phyloP scores from a whole-genome alignment of 305 asterid genomes.

The Vinca major region DNA sequence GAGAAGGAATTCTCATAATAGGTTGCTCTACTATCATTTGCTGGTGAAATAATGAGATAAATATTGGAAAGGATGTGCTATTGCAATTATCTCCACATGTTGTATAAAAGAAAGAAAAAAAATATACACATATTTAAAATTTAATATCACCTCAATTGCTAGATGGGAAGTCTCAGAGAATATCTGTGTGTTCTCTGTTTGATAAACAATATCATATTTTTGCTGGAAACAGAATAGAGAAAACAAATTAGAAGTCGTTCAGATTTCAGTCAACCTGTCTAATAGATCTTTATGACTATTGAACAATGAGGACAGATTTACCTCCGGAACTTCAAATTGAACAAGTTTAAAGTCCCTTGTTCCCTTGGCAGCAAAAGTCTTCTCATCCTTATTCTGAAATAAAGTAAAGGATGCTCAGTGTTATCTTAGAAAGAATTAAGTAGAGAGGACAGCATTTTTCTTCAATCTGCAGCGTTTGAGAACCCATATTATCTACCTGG shows the following conservation, averaged over 20 bases:
- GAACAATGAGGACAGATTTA: constrained; percentile 32
- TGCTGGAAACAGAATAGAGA: constrained; percentile 28
- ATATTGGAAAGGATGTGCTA: constrained; percentile 2
- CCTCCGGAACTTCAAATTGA: constrained; percentile 70
- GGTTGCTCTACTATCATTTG: not conserved
- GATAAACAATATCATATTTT: constrained; percentile 31
- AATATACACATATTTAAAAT: constrained; percentile 25
- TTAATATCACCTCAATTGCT: constrained; percentile 20
- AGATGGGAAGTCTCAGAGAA: constrained; percentile 39
- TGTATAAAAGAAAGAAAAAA: constrained; percentile 8
- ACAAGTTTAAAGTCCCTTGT: constrained; percentile 25
- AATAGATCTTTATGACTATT: constrained; percentile 12
- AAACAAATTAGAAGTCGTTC: constrained; percentile 13
- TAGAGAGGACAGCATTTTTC: constrained; percentile 15
- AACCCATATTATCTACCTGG: constrained; percentile 16
- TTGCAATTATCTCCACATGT: not conserved
- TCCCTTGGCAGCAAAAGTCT: constrained; percentile 23
- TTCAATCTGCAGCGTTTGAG: constrained; percentile 21
- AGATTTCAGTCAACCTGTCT: constrained; percentile 12
- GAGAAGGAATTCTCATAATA: not conserved
- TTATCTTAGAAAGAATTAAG: constrained; percentile 17
- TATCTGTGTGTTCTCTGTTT: constrained; percentile 28
- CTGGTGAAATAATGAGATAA: not conserved
- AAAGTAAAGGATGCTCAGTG: constrained; percentile 14
- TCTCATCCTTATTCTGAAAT: constrained; percentile 40